These are phyloP conservation scores for Vavraia culicis DNA, from an alignment of 371 early-diverging fungal genomes.

Conservation along the genomic window DNA sequence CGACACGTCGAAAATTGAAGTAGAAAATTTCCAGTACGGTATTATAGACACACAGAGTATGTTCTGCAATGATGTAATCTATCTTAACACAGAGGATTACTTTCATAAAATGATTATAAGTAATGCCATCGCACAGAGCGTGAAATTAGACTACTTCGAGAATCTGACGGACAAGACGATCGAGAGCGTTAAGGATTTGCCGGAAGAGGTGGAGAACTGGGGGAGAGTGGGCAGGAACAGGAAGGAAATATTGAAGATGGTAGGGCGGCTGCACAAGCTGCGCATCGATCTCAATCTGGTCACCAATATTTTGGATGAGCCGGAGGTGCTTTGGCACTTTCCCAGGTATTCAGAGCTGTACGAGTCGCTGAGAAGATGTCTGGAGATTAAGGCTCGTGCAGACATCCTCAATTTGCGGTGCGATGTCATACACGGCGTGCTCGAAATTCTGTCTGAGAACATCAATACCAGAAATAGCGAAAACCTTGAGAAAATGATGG, in stretches of 20 bases:
- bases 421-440: conserved; percentile 42
- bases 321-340: conserved; percentile 44
- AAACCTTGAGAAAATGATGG: conserved; percentile 39
- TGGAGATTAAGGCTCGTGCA: conserved; percentile 41
- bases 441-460: conserved; percentile 38
- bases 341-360: conserved; percentile 40
- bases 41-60: conserved; percentile 37
- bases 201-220: conserved; percentile 41
- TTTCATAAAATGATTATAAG: conserved; percentile 44
- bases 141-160: conserved; percentile 44
- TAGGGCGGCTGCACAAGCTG: conserved; percentile 37
- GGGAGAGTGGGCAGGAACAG: conserved; percentile 39
- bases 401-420: conserved; percentile 43
- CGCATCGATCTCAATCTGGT: conserved; percentile 42
- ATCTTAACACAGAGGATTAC: conserved; percentile 38
- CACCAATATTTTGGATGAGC: conserved; percentile 44
- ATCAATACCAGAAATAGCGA: conserved; percentile 41
- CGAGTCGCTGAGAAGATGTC: conserved; percentile 41
- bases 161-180: conserved; percentile 40
- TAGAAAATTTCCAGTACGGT: conserved; percentile 42
- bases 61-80: conserved; percentile 43
- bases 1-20: conserved; percentile 27
- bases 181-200: conserved; percentile 38
- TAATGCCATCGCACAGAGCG: conserved; percentile 44
- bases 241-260: conserved; percentile 40